Evolutionary conservation across 768 basidiomycete genomes (phyloP).

Genomic region (Candolleomyces aberdarensis): DNA sequence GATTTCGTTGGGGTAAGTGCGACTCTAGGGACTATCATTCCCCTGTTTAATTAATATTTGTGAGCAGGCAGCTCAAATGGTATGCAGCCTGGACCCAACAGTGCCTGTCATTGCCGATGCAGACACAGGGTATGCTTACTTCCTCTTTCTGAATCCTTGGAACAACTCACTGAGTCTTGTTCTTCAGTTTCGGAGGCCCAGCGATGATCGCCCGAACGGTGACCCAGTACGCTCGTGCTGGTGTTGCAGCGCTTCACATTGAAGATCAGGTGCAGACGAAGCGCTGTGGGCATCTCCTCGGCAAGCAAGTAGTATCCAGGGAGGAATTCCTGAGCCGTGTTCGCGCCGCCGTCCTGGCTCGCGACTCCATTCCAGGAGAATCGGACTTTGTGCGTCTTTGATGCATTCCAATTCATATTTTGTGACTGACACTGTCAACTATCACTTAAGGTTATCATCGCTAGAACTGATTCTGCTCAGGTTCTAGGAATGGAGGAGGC

Average conservation of each 20-base stretch:
- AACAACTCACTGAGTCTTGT: neutral
- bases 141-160: neutral
- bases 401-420: neutral
- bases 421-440: neutral
- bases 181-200: conserved; percentile 60
- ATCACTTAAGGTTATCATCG: conserved; percentile 56
- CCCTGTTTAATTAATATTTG: neutral
- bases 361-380: conserved; percentile 69
- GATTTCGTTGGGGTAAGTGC: conserved; percentile 61
- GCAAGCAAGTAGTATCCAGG: conserved; percentile 78
- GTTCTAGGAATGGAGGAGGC: conserved; percentile 81
- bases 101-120: conserved; percentile 77
- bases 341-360: conserved; percentile 73
- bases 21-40: neutral
- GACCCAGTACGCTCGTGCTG: conserved; percentile 62
- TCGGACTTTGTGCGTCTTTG: conserved; percentile 59
- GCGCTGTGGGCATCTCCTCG: conserved; percentile 75
- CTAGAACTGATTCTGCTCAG: conserved; percentile 76
- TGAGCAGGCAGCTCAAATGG: conserved; percentile 60
- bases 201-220: conserved; percentile 76
- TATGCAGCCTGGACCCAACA: conserved; percentile 60
- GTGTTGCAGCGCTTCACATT: conserved; percentile 74
- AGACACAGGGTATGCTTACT: conserved; percentile 59
- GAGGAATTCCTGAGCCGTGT: conserved; percentile 75
- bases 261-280: conserved; percentile 85